Percentiles rank a stretch among this genome's conserved stretches.
phyloP scores from a whole-genome alignment of 2,329 filamentous ascomycete species.

The Botryosphaeria dothidea region DNA sequence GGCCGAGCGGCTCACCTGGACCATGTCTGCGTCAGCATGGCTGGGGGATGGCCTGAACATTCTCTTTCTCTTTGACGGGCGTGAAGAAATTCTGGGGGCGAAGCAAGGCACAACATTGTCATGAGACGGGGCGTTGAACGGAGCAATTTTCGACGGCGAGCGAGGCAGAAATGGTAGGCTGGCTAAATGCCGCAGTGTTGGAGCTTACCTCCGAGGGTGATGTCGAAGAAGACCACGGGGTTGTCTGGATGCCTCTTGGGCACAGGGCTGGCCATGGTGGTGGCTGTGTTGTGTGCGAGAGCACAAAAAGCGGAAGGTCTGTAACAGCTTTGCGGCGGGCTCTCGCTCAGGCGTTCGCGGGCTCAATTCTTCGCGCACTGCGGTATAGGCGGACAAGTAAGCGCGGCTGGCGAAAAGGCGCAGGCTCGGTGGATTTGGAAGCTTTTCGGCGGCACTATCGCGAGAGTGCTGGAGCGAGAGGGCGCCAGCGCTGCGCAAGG shows the following conservation, averaged over 20 bases:
- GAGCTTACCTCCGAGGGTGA: slow-evolving; percentile 73
- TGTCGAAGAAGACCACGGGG: slow-evolving; percentile 71
- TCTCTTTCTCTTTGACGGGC: not conserved
- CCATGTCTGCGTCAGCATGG: slow-evolving; percentile 6
- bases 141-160: not conserved
- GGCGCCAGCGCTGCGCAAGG: not conserved
- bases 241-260: slow-evolving; percentile 32
- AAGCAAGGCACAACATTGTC: not conserved
- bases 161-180: not conserved
- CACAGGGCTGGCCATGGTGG: slow-evolving; percentile 13
- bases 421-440: not conserved
- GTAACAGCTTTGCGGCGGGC: not conserved
- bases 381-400: not conserved
- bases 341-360: not conserved
- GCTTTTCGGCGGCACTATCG: slow-evolving; percentile 1
- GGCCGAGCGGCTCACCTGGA: slow-evolving; percentile 78
- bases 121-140: slow-evolving; percentile 1
- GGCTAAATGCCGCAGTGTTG: not conserved
- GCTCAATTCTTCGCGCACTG: not conserved
- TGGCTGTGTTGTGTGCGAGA: slow-evolving; percentile 4
- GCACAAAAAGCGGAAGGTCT: slow-evolving; percentile 12
- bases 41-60: not conserved
- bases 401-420: not conserved
- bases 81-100: not conserved
- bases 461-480: not conserved